Conservation (phyloP, 1,284 basidiomycete species). For the Hortiboletus rubellus region DNA sequence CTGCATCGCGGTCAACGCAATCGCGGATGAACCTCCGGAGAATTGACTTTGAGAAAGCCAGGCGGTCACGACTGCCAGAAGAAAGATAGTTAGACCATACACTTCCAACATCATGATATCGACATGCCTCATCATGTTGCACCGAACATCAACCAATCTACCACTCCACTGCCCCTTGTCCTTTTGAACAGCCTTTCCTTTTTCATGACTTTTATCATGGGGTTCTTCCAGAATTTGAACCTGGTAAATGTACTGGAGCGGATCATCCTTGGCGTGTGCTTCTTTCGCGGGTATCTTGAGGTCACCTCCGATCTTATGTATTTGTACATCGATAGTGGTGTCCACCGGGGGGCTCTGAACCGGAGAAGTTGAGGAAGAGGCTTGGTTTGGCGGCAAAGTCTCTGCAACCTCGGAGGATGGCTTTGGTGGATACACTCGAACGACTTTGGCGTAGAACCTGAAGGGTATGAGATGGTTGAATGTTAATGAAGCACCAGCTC, state of each 20-base stretch:
- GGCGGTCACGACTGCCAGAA: slow-evolving; percentile 78
- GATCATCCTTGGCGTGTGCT: slow-evolving; percentile 74
- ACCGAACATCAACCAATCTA: slow-evolving; percentile 80
- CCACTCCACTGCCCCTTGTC: slow-evolving; percentile 60
- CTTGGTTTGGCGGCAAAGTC: slow-evolving; percentile 35
- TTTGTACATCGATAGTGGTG: slow-evolving; percentile 42
- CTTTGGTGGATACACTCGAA: slow-evolving; percentile 74
- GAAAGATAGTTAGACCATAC: slow-evolving; percentile 4
- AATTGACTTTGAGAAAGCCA: slow-evolving; percentile 95
- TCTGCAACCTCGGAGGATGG: slow-evolving; percentile 46
- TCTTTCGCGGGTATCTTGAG: slow-evolving; percentile 75
- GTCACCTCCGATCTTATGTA: slow-evolving; percentile 77
- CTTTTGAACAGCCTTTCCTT: slow-evolving; percentile 51
- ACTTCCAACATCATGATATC: slow-evolving; percentile 4
- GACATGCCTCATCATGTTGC: slow-evolving; percentile 74
- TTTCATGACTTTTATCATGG: slow-evolving; percentile 64
- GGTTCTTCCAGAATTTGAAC: slow-evolving; percentile 82
- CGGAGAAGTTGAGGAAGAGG: slow-evolving; percentile 35
- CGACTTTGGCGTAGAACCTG: slow-evolving; percentile 78
- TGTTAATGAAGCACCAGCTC: slow-evolving; percentile 35
- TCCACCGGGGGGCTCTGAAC: slow-evolving; percentile 34
- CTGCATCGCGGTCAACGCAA: slow-evolving; percentile 87
- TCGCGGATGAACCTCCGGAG: slow-evolving; percentile 95
- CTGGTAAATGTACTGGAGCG: slow-evolving; percentile 83
- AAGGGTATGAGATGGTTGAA: slow-evolving; percentile 26